Percentiles rank a stretch among this genome's conserved stretches.
These are phyloP conservation scores for Euphorbia celastroides DNA, from an alignment of 441 rosid species.

Conservation along the genomic window DNA sequence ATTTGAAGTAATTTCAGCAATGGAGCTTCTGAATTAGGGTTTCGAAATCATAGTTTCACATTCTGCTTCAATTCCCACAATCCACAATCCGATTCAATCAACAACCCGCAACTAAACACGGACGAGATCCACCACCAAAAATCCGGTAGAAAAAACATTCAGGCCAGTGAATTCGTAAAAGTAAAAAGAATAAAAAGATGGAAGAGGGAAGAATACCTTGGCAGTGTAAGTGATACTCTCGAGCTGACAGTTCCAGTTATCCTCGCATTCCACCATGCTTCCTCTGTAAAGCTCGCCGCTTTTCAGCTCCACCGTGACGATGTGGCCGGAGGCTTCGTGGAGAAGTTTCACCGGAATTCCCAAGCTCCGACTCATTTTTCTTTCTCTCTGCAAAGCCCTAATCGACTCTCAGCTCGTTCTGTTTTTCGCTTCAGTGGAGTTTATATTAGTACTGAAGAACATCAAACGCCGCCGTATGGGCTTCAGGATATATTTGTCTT, in stretches of 20 bases:
- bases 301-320: constrained; percentile 95
- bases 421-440: not conserved
- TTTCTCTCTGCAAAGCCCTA: constrained; percentile 43
- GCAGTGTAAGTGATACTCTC: constrained; percentile 91
- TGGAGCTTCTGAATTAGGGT: not conserved
- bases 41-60: not conserved
- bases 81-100: not conserved
- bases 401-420: not conserved
- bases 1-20: not conserved
- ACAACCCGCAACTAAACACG: not conserved
- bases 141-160: not conserved
- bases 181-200: no score
- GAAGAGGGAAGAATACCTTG: constrained; percentile 38
- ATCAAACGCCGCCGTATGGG: not conserved
- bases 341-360: constrained; percentile 97
- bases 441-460: not conserved
- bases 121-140: constrained; percentile 10
- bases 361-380: constrained; percentile 84
- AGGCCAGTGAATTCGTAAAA: not conserved
- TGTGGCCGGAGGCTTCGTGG: constrained; percentile 93
- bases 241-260: constrained; percentile 99
- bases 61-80: not conserved
- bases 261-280: constrained; percentile 96
- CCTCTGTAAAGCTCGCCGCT: constrained; percentile 97
- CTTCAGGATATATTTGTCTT: not conserved